Conservation (phyloP, 2,329 filamentous ascomycete species). For the Pseudopithomyces maydicus region DNA sequence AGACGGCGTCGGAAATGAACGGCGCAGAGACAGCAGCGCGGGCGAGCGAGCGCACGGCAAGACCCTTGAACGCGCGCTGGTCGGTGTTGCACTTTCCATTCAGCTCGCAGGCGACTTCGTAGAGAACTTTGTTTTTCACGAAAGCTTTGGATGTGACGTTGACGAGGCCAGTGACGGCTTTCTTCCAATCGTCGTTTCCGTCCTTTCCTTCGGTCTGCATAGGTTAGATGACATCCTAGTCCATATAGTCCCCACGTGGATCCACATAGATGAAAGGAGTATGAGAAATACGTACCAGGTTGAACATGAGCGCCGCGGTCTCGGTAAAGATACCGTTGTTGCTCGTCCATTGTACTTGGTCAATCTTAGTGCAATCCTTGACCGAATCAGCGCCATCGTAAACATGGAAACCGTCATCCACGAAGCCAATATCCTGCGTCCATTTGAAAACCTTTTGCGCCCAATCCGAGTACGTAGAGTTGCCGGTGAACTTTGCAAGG, state of each 20-base stretch:
- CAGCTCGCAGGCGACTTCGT: conserved; percentile 68
- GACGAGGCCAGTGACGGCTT: conserved; percentile 22
- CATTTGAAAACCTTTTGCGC: conserved; percentile 66
- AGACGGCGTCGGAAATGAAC: conserved; percentile 17
- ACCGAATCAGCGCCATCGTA: conserved; percentile 54
- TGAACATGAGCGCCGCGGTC: conserved; percentile 60
- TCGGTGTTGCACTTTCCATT: conserved; percentile 63
- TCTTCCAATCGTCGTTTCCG: conserved; percentile 27
- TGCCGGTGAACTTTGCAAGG: conserved; percentile 69
- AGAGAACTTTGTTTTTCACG: conserved; percentile 63
- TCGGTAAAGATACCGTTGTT: conserved; percentile 56
- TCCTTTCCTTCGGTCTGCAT: conserved; percentile 26
- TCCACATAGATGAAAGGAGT: background rate
- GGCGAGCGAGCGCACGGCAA: conserved; percentile 24
- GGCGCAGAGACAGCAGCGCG: conserved; percentile 30
- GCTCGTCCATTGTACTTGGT: conserved; percentile 57
- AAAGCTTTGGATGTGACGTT: conserved; percentile 34
- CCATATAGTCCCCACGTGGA: no score
- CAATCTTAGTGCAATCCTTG: conserved; percentile 54
- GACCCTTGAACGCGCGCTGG: conserved; percentile 68
- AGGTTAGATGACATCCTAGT: no score
- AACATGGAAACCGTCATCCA: conserved; percentile 54
- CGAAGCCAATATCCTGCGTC: conserved; percentile 52
- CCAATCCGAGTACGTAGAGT: conserved; percentile 61
- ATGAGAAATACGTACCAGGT: conserved; percentile 37